Evolutionary conservation across 192 early-diverging fungal genomes (phyloP).

Genomic region (Phlyctochytrium arcticum): DNA sequence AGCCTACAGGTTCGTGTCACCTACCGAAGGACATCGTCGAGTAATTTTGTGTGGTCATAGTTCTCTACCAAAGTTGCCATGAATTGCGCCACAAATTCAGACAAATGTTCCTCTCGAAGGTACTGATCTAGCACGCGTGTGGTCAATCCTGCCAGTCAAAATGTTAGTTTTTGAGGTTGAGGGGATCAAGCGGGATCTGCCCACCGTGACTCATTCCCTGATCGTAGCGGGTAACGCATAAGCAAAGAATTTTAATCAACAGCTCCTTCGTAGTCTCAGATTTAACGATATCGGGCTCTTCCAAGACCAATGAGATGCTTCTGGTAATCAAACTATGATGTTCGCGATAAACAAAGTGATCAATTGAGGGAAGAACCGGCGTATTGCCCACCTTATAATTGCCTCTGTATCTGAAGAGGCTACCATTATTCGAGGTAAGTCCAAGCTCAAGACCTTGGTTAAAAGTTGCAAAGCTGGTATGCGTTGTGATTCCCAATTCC

Average conservation of each 20-base stretch:
- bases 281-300: slow-evolving; percentile 70
- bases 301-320: slow-evolving; percentile 57
- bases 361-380: background rate
- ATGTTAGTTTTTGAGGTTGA: slow-evolving; percentile 1
- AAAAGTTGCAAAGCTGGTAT: slow-evolving; percentile 52
- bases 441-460: slow-evolving; percentile 48
- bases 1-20: background rate
- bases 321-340: slow-evolving; percentile 45
- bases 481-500: slow-evolving; percentile 61
- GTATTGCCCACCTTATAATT: slow-evolving; percentile 49
- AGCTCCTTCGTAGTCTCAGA: slow-evolving; percentile 49
- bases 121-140: slow-evolving; percentile 31
- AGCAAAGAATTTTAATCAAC: slow-evolving; percentile 66
- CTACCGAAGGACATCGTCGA: slow-evolving; percentile 28
- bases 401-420: slow-evolving; percentile 65
- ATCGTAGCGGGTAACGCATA: slow-evolving; percentile 77
- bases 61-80: slow-evolving; percentile 20
- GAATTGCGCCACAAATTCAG: slow-evolving; percentile 43
- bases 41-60: slow-evolving; percentile 13
- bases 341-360: background rate
- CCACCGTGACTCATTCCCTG: slow-evolving; percentile 39
- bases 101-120: slow-evolving; percentile 47
- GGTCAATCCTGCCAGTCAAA: slow-evolving; percentile 15
- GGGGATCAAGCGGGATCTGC: background rate
- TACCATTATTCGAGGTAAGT: slow-evolving; percentile 69